A percentile compares a stretch with the other conserved stretches of the same genome.
These are phyloP conservation scores for Mycosphaerella sp. DNA, from an alignment of 2,329 filamentous ascomycete species.

Conservation along the genomic window DNA sequence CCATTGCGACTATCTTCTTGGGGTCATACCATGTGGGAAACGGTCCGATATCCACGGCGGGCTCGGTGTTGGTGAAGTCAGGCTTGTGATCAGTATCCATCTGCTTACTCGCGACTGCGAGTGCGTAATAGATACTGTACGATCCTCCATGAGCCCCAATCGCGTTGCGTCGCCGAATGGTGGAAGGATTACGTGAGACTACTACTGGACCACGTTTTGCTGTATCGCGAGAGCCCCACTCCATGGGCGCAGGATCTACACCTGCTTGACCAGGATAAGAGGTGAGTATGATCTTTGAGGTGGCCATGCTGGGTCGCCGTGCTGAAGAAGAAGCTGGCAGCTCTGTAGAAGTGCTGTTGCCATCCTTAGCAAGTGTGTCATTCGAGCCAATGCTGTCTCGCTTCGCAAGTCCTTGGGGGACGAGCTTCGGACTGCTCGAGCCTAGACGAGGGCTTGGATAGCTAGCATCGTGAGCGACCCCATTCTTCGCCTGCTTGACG, in stretches of 20 bases:
- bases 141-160: slow-evolving; percentile 77
- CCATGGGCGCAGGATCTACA: slow-evolving; percentile 81
- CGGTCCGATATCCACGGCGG: slow-evolving; percentile 80
- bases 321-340: slow-evolving; percentile 22
- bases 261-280: slow-evolving; percentile 93
- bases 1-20: slow-evolving; percentile 97
- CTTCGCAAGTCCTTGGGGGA: slow-evolving; percentile 20
- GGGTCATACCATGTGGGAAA: slow-evolving; percentile 84
- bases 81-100: slow-evolving; percentile 74
- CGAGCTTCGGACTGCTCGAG: slow-evolving; percentile 22
- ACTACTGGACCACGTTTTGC: slow-evolving; percentile 76
- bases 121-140: slow-evolving; percentile 91
- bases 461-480: slow-evolving; percentile 36
- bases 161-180: slow-evolving; percentile 72
- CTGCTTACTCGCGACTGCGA: slow-evolving; percentile 87
- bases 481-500: slow-evolving; percentile 52
- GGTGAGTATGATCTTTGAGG: slow-evolving; percentile 61
- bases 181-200: slow-evolving; percentile 68
- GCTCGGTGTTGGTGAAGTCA: slow-evolving; percentile 79
- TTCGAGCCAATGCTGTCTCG: slow-evolving; percentile 25
- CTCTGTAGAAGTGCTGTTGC: slow-evolving; percentile 15
- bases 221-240: slow-evolving; percentile 78
- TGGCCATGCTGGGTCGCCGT: slow-evolving; percentile 36
- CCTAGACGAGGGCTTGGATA: slow-evolving; percentile 24
- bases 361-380: slow-evolving; percentile 22